Evolutionary conservation across 129 eudicot species (phyloP), one percentile per base, ranked within the genome.

Genomic region (Chrysanthemum seticuspe): DNA sequence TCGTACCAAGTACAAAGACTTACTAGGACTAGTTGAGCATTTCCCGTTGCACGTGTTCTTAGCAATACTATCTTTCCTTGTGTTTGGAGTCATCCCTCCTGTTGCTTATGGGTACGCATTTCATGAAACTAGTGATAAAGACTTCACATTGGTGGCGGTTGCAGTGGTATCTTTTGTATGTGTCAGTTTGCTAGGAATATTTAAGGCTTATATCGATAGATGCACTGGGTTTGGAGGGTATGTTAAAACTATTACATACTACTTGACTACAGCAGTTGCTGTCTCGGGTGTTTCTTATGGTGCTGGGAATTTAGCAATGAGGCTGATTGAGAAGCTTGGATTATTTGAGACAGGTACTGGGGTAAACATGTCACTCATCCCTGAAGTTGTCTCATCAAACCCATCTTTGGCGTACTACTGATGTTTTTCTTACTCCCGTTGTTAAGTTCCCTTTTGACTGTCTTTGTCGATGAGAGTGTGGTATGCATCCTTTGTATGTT

Each of bases 101-200:
- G 52, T 79, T 10, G 74, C 81, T 10, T 91, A 88, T n/a, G 96
- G 96, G 10, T 84, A 86, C 82, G 2, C 92, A 0, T 86, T 91
- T 58, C 65, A 68, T 0, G 67, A 67, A 59, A 91, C 78, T 21
- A 79, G 79, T 6, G 75, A 86, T 73, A 78, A 45, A 58, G 86
- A 86, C 70, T 68, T 63, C 76, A 88, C 85, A 36, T 73, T 91
- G 44, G 10, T 78, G 36, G 82, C 82, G 51, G 87, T 84, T 25
- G 88, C 90, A 34, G 70, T 60, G 13, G 84, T 82, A 51, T 80
- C 97, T 73, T 61, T 84, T 53, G 27, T 82, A 21, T 84, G 97
- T 78, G 80, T 91, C 36, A n/a, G 74, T 47, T 18, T 83, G 16
- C 85, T 86, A 25, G 82, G 88, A 3, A 56, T 74, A 21, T 83